These are phyloP conservation scores for Tricholoma bakamatsutake DNA, from an alignment of 768 basidiomycete species.

Conservation along the genomic window DNA sequence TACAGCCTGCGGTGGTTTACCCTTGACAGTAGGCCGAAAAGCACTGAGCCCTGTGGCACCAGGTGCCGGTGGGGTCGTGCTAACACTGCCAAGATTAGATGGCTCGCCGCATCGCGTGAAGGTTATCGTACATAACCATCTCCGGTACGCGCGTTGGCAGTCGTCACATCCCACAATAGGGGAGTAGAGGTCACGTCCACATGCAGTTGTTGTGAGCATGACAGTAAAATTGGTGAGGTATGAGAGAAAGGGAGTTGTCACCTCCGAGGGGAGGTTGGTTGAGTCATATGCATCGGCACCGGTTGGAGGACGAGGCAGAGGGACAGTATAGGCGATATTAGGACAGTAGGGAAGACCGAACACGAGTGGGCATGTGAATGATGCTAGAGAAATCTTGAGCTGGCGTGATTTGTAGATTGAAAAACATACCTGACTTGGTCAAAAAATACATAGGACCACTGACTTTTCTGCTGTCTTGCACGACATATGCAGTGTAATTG, in stretches of 20 bases:
- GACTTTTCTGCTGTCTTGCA: slow-evolving; percentile 51
- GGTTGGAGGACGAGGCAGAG: slow-evolving; percentile 47
- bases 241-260: slow-evolving; percentile 48
- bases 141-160: slow-evolving; percentile 67
- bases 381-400: slow-evolving; percentile 30
- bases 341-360: slow-evolving; percentile 75
- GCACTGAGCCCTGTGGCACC: slow-evolving; percentile 27
- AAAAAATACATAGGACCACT: slow-evolving; percentile 64
- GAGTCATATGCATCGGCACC: slow-evolving; percentile 40
- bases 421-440: slow-evolving; percentile 64
- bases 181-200: slow-evolving; percentile 77
- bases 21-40: slow-evolving; percentile 16
- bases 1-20: slow-evolving; percentile 22
- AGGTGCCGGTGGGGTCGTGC: slow-evolving; percentile 25
- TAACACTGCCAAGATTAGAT: slow-evolving; percentile 26
- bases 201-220: slow-evolving; percentile 66
- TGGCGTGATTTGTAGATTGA: background rate
- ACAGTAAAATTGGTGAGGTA: slow-evolving; percentile 72
- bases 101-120: slow-evolving; percentile 72
- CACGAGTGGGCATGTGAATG: slow-evolving; percentile 65
- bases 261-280: slow-evolving; percentile 39
- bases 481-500: slow-evolving; percentile 74
- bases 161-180: slow-evolving; percentile 71
- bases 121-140: slow-evolving; percentile 71
- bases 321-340: slow-evolving; percentile 59